Base-by-base conservation (phyloP, 75 land plant species). In the Selaginella tamariscina region DNA sequence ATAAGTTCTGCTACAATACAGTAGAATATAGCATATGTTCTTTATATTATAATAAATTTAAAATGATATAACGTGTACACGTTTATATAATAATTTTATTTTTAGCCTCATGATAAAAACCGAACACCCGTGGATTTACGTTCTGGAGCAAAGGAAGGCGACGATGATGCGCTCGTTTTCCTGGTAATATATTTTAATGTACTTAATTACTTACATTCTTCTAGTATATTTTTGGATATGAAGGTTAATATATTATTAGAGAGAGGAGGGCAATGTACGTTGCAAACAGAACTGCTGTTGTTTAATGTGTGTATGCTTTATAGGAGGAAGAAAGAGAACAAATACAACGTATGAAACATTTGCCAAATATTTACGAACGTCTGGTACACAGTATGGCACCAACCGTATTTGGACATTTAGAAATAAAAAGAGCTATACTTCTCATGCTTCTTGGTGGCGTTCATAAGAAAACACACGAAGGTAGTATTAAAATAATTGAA, bases 371-470 rank as follows among this genome's bases (percentile, higher is more conserved):
- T 54, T 91, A 87, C 77, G 89, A 85, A 55, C 86, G 85, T 70
- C 67, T 95, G 54, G 87, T 95, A 28, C 84, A 85, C 62, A 95
- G 99, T 73, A 77, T 95, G 56, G 88, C 88, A 21, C 99, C 99
- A 27, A 82, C 99, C 54, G 83, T 95, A 1, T 95, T 95, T 72
- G 99, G 99, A n/a, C 99, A 95, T 73, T 86, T 85, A 76, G 99
- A 95, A 64, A 85, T 90, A 29, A 95, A 95, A 72, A 82, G 96
- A 63, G 99, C 99, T 1, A 83, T 95, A 56, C 71, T 95, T 56
- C 87, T 95, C 44, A 95, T 95, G 99, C 83, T 95, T 24, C 63
- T 95, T 69, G 96, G 99, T 39, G 99, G 99, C 49, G 96, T 95
- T 8, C 96, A 95, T 69, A 95, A 95, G 77, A 59, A 72, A 32